Evolutionary conservation across 2,329 filamentous ascomycete species (phyloP).

Genomic region (Neonectria sp.): DNA sequence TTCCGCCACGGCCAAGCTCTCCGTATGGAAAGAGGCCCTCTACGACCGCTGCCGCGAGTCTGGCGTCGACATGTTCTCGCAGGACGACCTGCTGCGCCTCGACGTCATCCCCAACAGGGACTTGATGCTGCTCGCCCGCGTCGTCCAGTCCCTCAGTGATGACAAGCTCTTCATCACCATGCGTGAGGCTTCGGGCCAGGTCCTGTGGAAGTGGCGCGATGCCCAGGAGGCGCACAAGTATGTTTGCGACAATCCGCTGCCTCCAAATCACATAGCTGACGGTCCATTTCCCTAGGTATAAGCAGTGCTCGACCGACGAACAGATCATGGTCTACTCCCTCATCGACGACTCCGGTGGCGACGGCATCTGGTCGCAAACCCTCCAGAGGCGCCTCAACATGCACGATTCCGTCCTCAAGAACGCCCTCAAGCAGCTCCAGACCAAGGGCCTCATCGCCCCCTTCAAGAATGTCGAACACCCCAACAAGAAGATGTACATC

Average conservation of each 20-base stretch:
- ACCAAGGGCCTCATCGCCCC: slow-evolving; percentile 85
- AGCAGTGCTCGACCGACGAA: slow-evolving; percentile 77
- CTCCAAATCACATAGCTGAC: slow-evolving; percentile 28
- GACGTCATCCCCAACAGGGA: slow-evolving; percentile 71
- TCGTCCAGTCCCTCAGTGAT: slow-evolving; percentile 71
- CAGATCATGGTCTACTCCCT: slow-evolving; percentile 87
- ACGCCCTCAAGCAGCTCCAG: slow-evolving; percentile 87
- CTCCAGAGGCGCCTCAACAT: slow-evolving; percentile 86
- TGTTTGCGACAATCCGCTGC: slow-evolving; percentile 33
- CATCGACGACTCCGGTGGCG: slow-evolving; percentile 87
- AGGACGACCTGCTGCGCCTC: slow-evolving; percentile 71
- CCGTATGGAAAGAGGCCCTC: slow-evolving; percentile 69
- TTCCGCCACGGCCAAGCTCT: slow-evolving; percentile 59
- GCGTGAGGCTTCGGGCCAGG: slow-evolving; percentile 57
- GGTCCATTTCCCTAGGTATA: slow-evolving; percentile 62
- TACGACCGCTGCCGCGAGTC: slow-evolving; percentile 70
- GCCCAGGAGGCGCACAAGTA: slow-evolving; percentile 75
- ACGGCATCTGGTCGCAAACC: slow-evolving; percentile 92
- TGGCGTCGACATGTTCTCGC: slow-evolving; percentile 68
- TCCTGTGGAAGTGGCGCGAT: slow-evolving; percentile 71
- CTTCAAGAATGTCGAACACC: slow-evolving; percentile 93
- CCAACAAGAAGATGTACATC: slow-evolving; percentile 97
- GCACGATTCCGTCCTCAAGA: slow-evolving; percentile 86
- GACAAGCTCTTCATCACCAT: slow-evolving; percentile 71
- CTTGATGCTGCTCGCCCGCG: slow-evolving; percentile 66